Evolutionary conservation across 1,139 yeast genomes (phyloP), one percentile per base, ranked within the genome.

Genomic region (Magnusiomyces paraingens): DNA sequence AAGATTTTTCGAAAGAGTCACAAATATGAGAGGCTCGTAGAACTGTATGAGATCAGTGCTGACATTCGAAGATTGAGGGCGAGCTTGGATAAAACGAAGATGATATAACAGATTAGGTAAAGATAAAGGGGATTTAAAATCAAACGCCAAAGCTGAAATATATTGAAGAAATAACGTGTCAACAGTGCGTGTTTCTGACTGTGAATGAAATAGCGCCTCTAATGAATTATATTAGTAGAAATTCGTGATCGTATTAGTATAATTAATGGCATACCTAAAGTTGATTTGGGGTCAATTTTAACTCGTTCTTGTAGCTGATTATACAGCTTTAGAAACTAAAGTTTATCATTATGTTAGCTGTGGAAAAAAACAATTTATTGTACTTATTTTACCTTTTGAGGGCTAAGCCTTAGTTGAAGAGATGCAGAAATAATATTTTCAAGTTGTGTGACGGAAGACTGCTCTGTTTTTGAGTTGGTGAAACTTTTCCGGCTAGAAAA

Each of bases 111-210:
- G 58, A 47, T 54, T 50, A 29, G 57, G 60, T 22, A 62, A 53
- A 42, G 65, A 61, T 21, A 68, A 55, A 11, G 62, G 47, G 8
- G 68, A 58, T 35, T 60, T 62, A 17, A 61, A 58, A 44, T 68
- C 72, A n/a, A 57, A 54, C n/a, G 66, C 60, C 48, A 70, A 61
- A 17, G 53, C 48, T 39, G 61, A 55, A 2, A 70, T 50, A 56
- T 70, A 70, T 57, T 69, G 73, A 40, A 64, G 61, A 18, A 67
- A 61, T 54, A 67, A 60, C 29, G 70, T 64, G 49, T 64, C 67
- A 10, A 66, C 52, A 17, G 61, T 51, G 26, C 50, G 39, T 11
- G 54, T 55, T 6, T 52, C 50, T 1, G 55, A 21, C 15, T 55
- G 48, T 26, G 54, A 42, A 40, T 44, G 41, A 21, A 57, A 47